Base-by-base conservation (phyloP, 257 asterid species). In the Oldenlandia corymbosa region DNA sequence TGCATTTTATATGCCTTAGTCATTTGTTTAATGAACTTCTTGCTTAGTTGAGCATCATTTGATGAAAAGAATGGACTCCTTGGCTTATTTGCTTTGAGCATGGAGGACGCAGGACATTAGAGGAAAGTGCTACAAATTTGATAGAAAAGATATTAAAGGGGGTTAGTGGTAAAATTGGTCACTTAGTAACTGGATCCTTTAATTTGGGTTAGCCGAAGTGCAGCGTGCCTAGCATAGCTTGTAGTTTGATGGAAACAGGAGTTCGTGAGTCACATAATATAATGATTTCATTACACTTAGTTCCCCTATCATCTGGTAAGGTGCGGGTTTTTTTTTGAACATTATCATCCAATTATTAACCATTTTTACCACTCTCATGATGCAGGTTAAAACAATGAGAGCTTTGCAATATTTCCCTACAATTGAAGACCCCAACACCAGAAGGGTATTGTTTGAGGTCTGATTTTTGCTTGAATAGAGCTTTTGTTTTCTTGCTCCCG, bases 351-450 rank as follows among this genome's bases (percentile, higher is more conserved):
- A 49, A 42, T 61, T 53, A 54, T 54, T 5, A 34, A 41, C 12
- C 66, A 42, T 32, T 34, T 21, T 47, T 68, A 4, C 60, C 47
- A 28, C 5, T 28, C 28, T 30, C 39, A 24, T 24, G 7, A 31
- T 30, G 43, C 82, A 93, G 99, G 97, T 94, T 73, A 94, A 88
- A 84, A 83, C 97, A 41, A 94, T 94, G 99, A 86, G 99, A 83
- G 97, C 93, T 72, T 96, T 94, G 80, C 99, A 94, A 76, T 94
- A 94, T 79, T 94, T 94, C 82, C 97, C 99, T 31, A 82, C 95
- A 21, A 67, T 94, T 68, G 99, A 94, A 80, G 99, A 94, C 81
- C 99, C 99, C 37, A 88, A 84, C 76, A 86, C 95, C 65, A 86
- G 95, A 77, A 94, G 86, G 81, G 83, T 96, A 68, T 82, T 94